These are phyloP conservation scores for Cryphonectria nitschkei DNA, from an alignment of 2,329 filamentous ascomycete genomes.

Conservation along the genomic window DNA sequence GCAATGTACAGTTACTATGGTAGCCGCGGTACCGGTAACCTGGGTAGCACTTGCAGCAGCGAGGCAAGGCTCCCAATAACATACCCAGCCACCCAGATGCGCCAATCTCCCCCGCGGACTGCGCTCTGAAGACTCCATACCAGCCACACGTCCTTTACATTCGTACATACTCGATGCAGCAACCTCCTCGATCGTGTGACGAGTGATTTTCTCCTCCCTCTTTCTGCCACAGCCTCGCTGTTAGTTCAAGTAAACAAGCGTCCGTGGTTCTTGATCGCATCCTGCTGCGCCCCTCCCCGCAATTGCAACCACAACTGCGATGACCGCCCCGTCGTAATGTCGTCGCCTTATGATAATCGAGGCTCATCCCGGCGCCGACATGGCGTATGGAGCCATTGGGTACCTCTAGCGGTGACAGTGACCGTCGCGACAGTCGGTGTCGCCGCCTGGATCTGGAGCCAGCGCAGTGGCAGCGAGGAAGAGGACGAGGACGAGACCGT, in stretches of 20 bases:
- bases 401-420: conserved; percentile 83
- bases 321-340: conserved; percentile 53
- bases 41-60: not conserved
- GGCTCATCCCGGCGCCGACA: conserved; percentile 62
- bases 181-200: not conserved
- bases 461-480: conserved; percentile 76
- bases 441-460: conserved; percentile 92
- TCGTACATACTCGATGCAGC: not conserved
- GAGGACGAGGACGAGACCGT: conserved; percentile 57
- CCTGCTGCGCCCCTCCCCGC: conserved; percentile 12
- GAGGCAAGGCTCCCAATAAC: conserved; percentile 4
- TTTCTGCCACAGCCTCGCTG: not conserved
- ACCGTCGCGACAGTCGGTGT: conserved; percentile 85
- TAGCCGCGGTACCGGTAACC: not conserved
- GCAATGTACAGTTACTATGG: not conserved
- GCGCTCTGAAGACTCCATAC: not conserved
- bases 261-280: conserved; percentile 1
- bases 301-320: conserved; percentile 36
- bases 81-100: conserved; percentile 15
- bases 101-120: conserved; percentile 4
- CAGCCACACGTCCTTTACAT: conserved; percentile 9
- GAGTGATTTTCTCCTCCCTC: not conserved
- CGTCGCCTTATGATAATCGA: conserved; percentile 64
- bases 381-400: conserved; percentile 79
- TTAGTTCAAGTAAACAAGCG: not conserved